Conservation (phyloP, 2,329 filamentous ascomycete genomes). For the Shiraia bambusicola region DNA sequence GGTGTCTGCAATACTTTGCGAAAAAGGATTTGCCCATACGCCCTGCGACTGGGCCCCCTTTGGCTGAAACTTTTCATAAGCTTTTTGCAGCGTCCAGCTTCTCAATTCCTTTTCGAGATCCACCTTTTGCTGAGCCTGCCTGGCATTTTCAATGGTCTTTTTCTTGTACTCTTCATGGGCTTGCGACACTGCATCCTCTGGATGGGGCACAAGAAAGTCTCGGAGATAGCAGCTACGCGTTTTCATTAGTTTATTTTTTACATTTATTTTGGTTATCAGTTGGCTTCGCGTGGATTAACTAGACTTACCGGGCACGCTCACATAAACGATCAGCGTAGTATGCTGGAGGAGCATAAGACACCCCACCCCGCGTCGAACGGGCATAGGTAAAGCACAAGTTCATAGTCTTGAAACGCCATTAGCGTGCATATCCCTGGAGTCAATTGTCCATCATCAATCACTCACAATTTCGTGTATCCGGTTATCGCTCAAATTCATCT, state of each 20-base stretch:
- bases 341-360: constrained; percentile 17
- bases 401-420: not conserved
- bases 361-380: constrained; percentile 2
- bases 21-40: not conserved
- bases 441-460: not conserved
- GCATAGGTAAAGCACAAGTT: constrained; percentile 2
- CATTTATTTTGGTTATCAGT: not conserved
- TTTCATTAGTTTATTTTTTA: not conserved
- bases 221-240: constrained; percentile 6
- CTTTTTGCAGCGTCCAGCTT: not conserved
- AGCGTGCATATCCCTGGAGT: too few species aligned
- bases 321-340: constrained; percentile 42
- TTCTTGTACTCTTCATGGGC: not conserved
- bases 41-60: too few species aligned
- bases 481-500: constrained; percentile 16
- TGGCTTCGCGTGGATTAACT: too few species aligned
- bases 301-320: constrained; percentile 29
- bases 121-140: not conserved
- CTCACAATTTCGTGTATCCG: constrained; percentile 20
- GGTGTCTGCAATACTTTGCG: not conserved
- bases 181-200: not conserved
- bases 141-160: not conserved
- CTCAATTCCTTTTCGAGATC: not conserved
- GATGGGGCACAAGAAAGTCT: not conserved
- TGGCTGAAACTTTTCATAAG: not conserved